These are phyloP conservation scores for Typha latifolia DNA, from an alignment of 176 grass and related monocot species.

Conservation along the genomic window DNA sequence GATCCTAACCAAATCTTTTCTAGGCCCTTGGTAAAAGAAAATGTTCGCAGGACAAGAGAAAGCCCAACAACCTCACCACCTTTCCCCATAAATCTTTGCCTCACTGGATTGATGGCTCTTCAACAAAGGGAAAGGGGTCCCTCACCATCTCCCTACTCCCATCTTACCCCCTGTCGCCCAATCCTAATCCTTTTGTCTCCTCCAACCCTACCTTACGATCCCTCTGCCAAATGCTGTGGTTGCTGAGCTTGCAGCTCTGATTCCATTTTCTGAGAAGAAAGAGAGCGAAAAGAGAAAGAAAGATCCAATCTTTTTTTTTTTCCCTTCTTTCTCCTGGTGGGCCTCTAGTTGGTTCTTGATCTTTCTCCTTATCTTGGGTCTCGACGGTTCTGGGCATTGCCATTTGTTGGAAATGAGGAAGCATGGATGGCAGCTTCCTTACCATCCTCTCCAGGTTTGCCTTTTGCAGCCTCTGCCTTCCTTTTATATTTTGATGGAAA, in stretches of 20 bases:
- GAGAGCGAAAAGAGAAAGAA: neutral
- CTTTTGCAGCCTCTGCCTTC: neutral
- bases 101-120: constrained; percentile 11
- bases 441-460: constrained; percentile 86
- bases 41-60: constrained; percentile 3
- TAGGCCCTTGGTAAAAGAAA: neutral
- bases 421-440: constrained; percentile 96
- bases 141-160: neutral
- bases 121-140: neutral
- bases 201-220: no score
- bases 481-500: neutral
- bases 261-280: neutral
- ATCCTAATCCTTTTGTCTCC: no score
- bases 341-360: neutral
- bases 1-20: neutral
- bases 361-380: neutral
- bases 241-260: neutral
- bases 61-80: constrained; percentile 1
- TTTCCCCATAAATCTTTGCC: constrained; percentile 10
- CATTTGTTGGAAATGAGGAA: constrained; percentile 60
- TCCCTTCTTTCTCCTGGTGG: neutral
- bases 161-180: neutral
- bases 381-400: neutral
- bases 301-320: neutral
- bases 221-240: neutral